A percentile compares a stretch with the other conserved stretches of the same genome.
phyloP scores from a whole-genome alignment of 805 yeast species.

The Teunomyces barrocoloradensis region DNA sequence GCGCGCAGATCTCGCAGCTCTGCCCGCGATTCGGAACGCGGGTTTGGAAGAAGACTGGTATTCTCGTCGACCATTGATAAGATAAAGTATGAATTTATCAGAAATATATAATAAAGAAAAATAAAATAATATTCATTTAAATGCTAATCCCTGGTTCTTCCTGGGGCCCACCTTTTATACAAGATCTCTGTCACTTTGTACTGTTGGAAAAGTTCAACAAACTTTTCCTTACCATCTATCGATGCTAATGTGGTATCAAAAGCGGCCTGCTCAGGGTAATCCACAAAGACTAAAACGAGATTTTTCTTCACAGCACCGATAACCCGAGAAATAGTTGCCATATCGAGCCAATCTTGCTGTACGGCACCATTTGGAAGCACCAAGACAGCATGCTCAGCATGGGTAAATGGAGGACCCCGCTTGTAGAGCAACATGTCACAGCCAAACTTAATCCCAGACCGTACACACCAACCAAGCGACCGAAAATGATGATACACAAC shows the following conservation, averaged over 20 bases:
- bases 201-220: slow-evolving; percentile 32
- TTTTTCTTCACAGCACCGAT: slow-evolving; percentile 84
- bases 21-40: background rate
- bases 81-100: background rate
- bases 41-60: background rate
- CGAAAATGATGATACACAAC: slow-evolving; percentile 83
- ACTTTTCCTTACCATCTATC: slow-evolving; percentile 15
- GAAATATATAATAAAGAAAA: background rate
- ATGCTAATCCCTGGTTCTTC: slow-evolving; percentile 71
- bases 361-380: slow-evolving; percentile 41
- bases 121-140: no score
- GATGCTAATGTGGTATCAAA: slow-evolving; percentile 18
- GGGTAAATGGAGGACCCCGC: slow-evolving; percentile 93
- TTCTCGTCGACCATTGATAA: background rate
- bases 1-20: background rate
- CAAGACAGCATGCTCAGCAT: slow-evolving; percentile 80
- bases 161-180: slow-evolving; percentile 82
- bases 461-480: slow-evolving; percentile 90
- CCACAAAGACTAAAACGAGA: slow-evolving; percentile 66
- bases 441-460: slow-evolving; percentile 91
- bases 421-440: slow-evolving; percentile 79
- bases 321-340: slow-evolving; percentile 71
- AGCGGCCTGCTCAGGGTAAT: slow-evolving; percentile 42
- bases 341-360: slow-evolving; percentile 51
- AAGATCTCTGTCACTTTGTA: slow-evolving; percentile 63